Evolutionary conservation across 2,329 filamentous ascomycete species (phyloP).

Genomic region (Biscogniauxia marginata): DNA sequence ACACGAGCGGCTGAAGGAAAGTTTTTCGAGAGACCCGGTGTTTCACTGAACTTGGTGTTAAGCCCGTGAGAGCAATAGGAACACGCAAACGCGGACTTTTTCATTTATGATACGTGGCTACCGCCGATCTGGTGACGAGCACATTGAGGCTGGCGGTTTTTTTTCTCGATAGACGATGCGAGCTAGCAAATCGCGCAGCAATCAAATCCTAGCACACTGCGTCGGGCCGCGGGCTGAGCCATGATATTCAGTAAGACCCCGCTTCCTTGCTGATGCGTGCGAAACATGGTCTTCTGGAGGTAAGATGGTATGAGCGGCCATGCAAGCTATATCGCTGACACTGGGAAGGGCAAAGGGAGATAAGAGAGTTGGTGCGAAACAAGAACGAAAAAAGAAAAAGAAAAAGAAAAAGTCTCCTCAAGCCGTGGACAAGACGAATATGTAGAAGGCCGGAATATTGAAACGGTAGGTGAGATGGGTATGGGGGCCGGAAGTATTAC

Average conservation of each 20-base stretch:
- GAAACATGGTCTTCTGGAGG: not conserved
- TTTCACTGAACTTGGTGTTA: conserved; percentile 15
- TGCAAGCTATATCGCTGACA: not conserved
- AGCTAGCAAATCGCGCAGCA: conserved; percentile 19
- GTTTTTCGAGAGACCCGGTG: conserved; percentile 17
- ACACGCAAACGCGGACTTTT: conserved; percentile 2
- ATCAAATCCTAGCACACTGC: conserved; percentile 6
- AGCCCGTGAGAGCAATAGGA: conserved; percentile 6
- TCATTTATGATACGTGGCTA: not conserved
- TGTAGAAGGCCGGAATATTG: not conserved
- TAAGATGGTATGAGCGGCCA: not conserved
- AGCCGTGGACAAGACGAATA: not conserved
- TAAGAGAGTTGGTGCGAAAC: not conserved
- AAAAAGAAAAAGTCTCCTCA: not conserved
- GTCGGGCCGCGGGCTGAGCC: conserved; percentile 20
- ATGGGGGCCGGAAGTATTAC: not conserved
- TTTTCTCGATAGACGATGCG: conserved; percentile 17
- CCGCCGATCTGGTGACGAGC: conserved; percentile 2
- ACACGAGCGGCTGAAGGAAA: conserved; percentile 13
- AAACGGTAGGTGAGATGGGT: not conserved
- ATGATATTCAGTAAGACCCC: conserved; percentile 17
- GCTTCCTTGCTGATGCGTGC: conserved; percentile 19
- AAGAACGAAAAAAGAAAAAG: not conserved
- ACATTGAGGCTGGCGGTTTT: conserved; percentile 10
- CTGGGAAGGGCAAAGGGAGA: not conserved